Percentiles rank a stretch among this genome's conserved stretches.
These are phyloP conservation scores for Sphaerostilbella broomeana DNA, from an alignment of 2,329 filamentous ascomycete species.

Conservation along the genomic window DNA sequence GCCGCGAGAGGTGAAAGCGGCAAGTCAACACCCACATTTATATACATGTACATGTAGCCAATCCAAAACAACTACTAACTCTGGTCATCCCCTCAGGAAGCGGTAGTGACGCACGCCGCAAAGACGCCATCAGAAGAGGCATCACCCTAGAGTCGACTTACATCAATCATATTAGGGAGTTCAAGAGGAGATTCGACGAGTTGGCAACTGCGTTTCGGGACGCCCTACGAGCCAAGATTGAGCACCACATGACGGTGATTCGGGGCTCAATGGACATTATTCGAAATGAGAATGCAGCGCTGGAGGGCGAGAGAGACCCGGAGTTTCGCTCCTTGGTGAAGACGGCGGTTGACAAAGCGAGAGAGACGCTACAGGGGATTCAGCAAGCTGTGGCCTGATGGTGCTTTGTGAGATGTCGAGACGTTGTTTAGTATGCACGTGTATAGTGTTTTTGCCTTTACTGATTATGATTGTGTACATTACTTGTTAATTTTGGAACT, in stretches of 20 bases:
- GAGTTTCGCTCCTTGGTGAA: constrained; percentile 29
- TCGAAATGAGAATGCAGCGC: constrained; percentile 30
- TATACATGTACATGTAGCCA: neutral
- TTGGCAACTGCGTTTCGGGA: constrained; percentile 19
- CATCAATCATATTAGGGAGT: constrained; percentile 20
- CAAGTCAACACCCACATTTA: constrained; percentile 14
- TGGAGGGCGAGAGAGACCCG: constrained; percentile 32
- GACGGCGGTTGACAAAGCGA: neutral
- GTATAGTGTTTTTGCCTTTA: no score
- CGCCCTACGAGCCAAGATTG: constrained; percentile 14
- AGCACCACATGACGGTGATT: constrained; percentile 23
- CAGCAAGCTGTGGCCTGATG: neutral
- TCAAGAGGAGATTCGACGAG: constrained; percentile 19
- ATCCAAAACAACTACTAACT: neutral
- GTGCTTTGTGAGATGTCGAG: neutral
- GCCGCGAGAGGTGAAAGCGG: constrained; percentile 27
- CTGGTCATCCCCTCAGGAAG: no score
- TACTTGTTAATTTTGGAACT: no score
- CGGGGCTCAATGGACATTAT: constrained; percentile 29
- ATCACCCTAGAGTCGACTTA: constrained; percentile 26
- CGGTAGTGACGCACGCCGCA: constrained; percentile 28
- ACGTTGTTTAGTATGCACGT: neutral
- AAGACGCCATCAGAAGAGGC: constrained; percentile 25
- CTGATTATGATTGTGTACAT: no score
- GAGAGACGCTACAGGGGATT: neutral